These are phyloP conservation scores for Colletotrichum truncatum DNA, from an alignment of 2,329 filamentous ascomycete genomes.

Conservation along the genomic window DNA sequence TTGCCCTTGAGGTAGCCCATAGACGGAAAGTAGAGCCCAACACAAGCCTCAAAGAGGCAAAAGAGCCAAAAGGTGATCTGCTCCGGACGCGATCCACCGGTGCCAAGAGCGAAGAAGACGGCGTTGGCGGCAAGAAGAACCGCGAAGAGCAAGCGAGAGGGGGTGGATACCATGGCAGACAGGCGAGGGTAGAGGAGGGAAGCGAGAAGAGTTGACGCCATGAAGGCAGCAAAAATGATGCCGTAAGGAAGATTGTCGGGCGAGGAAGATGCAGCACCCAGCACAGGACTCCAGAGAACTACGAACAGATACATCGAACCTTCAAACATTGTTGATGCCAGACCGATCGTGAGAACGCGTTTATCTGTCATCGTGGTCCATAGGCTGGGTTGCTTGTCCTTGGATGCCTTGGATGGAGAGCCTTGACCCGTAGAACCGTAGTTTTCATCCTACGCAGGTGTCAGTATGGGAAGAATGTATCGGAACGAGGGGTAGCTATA, in stretches of 20 bases:
- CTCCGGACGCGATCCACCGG: conserved; percentile 42
- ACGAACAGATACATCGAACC: conserved; percentile 69
- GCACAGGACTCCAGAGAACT: conserved; percentile 66
- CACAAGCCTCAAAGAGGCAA: conserved; percentile 63
- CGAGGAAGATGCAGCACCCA: conserved; percentile 47
- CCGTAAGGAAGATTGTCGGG: conserved; percentile 50
- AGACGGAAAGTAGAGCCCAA: conserved; percentile 65
- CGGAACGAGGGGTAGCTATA: conserved; percentile 36
- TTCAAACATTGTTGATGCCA: conserved; percentile 65
- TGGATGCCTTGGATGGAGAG: not conserved
- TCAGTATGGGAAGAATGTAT: not conserved
- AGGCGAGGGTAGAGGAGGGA: conserved; percentile 56
- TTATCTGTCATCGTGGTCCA: conserved; percentile 46
- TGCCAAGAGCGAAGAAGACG: conserved; percentile 46
- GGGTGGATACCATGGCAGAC: conserved; percentile 21
- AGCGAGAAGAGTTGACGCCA: conserved; percentile 68
- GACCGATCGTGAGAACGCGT: conserved; percentile 57
- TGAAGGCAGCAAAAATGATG: conserved; percentile 65
- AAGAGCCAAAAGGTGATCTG: conserved; percentile 61
- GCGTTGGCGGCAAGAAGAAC: conserved; percentile 48
- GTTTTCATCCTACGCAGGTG: conserved; percentile 53
- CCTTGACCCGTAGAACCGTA: conserved; percentile 47
- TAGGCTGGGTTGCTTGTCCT: conserved; percentile 29
- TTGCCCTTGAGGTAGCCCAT: conserved; percentile 62
- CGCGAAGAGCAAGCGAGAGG: conserved; percentile 41